Evolutionary conservation across 441 rosid genomes (phyloP).

Genomic region (Erodium texanum): DNA sequence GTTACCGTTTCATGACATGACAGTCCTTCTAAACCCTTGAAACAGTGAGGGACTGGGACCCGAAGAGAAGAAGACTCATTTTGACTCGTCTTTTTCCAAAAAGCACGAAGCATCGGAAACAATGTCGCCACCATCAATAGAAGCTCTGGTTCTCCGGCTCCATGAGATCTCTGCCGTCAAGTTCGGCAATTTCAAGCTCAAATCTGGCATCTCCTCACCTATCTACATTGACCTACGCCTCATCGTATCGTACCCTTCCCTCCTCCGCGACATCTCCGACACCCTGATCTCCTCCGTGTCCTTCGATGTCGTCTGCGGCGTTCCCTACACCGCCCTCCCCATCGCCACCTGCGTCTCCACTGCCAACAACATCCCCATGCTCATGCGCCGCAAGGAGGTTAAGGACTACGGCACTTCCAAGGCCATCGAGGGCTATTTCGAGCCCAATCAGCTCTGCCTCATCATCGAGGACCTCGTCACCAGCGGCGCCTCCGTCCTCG

Average conservation of each 20-base stretch:
- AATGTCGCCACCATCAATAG: conserved; percentile 43
- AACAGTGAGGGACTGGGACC: too few species aligned
- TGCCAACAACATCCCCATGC: conserved; percentile 58
- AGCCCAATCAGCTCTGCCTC: conserved; percentile 48
- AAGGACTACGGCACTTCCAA: conserved; percentile 84
- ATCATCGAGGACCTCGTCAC: conserved; percentile 80
- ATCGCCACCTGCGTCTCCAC: conserved; percentile 79
- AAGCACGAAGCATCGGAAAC: not conserved
- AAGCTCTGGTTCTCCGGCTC: conserved; percentile 70
- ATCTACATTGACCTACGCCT: conserved; percentile 95
- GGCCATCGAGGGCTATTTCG: conserved; percentile 67
- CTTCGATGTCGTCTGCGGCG: conserved; percentile 74
- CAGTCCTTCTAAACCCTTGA: not conserved
- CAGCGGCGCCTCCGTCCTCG: conserved; percentile 80
- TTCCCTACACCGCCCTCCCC: conserved; percentile 85
- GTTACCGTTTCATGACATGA: not conserved
- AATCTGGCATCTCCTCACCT: conserved; percentile 86
- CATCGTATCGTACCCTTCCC: conserved; percentile 71
- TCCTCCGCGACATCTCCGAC: conserved; percentile 63
- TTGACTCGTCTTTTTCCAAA: too few species aligned
- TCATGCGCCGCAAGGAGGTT: conserved; percentile 87
- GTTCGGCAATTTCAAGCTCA: conserved; percentile 81
- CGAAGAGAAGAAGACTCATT: too few species aligned
- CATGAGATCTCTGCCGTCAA: conserved; percentile 87
- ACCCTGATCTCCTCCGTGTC: conserved; percentile 52